Percentiles rank a stretch among this genome's conserved stretches.
phyloP scores from a whole-genome alignment of 2,329 filamentous ascomycete genomes.

The Phialophora tarda region DNA sequence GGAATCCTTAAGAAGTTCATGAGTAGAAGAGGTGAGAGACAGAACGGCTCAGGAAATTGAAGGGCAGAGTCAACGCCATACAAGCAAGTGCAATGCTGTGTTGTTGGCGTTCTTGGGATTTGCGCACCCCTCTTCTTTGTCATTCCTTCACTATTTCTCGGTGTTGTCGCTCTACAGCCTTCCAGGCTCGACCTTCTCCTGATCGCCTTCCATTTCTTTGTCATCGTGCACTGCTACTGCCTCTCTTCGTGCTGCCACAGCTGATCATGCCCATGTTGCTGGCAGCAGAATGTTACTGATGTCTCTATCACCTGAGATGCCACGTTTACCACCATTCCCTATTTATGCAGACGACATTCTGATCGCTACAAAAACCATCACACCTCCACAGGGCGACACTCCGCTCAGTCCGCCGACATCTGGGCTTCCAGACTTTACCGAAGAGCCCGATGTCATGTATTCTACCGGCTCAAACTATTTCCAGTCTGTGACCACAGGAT shows the following conservation, averaged over 20 bases:
- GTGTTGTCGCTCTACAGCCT: background rate
- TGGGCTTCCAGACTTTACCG: background rate
- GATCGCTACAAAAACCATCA: conserved; percentile 2
- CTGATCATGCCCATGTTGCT: background rate
- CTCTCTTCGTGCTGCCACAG: background rate
- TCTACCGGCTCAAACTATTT: background rate
- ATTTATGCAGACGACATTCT: background rate
- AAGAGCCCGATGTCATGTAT: conserved; percentile 9
- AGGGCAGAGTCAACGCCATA: conserved; percentile 5
- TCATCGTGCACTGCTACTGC: background rate
- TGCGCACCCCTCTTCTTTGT: background rate
- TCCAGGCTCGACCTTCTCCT: background rate
- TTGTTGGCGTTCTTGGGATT: background rate
- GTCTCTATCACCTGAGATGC: background rate
- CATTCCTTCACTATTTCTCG: background rate
- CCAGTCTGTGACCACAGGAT: background rate
- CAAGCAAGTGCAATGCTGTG: background rate
- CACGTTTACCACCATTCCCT: conserved; percentile 3
- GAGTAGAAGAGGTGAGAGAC: conserved; percentile 10
- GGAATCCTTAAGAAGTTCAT: conserved; percentile 43
- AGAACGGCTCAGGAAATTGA: conserved; percentile 10
- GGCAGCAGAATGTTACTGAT: background rate
- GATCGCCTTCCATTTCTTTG: conserved; percentile 1
- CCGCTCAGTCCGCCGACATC: conserved; percentile 13
- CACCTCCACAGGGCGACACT: background rate